Base-by-base conservation (phyloP, 2,329 filamentous ascomycete species). In the Raffaelea ambrosiae region DNA sequence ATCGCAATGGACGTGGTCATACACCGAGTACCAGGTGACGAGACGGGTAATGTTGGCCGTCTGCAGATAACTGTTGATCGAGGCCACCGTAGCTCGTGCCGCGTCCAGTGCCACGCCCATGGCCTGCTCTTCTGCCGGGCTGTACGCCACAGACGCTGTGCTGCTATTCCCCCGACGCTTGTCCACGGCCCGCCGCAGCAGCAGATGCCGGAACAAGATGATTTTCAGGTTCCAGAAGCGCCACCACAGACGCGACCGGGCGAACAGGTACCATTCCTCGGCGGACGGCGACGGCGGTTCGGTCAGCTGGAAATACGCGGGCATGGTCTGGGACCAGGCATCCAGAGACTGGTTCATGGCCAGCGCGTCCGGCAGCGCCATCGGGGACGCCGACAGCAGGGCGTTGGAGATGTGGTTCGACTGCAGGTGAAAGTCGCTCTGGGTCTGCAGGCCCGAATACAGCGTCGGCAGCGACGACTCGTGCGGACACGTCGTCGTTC, bases 181-280 rank as follows among this genome's bases (percentile, higher is more conserved):
- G 41, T 44, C 46, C 26, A 48, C 42, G 26, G 42, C 47, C 1
- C 42, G 35, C 20, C 23, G 14, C 20, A 48, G 29, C 14, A 48
- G 38, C 11, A 48, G 26, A n/a, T 48, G 47, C 5, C 47, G 47
- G 36, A 48, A 48, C 14, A 48, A 20, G 26, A 44, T 48, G 29
- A 48, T 48, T n/a, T 48, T 48, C 16, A 48, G 47, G 29, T 48
- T 48, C 47, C 47, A 48, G 38, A 48, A 48, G 9, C 47, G 47
- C 47, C 47, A 48, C 47, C 47, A 48, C 9, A 48, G 36, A 2
- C 47, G 47, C 2, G 26, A 23, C 0, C 47, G 23, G 0, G 47
- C 47, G 29, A 48, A 48, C 19, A 48, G 20, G 13, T 41, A 48
- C 41, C 47, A 44, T 13, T 48, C 41, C 9, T 44, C 35, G 29